Base-by-base conservation (phyloP, 768 basidiomycete genomes). In the Boletus eberwhitei region DNA sequence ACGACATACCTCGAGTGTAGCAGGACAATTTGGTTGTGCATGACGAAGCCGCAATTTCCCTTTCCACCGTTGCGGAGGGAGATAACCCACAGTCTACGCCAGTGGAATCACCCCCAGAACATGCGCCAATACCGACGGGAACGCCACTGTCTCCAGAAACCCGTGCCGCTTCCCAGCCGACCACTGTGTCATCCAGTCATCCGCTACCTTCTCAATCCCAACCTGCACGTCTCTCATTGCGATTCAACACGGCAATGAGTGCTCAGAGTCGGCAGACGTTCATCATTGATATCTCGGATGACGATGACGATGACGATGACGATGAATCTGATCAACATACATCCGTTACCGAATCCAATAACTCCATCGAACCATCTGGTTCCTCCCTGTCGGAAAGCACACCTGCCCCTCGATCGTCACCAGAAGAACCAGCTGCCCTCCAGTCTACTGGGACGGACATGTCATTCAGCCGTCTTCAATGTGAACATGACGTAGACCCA, bases 401-500 rank as follows among this genome's bases (percentile, higher is more conserved):
- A 12, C 48, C 36, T 22, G 16, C 31, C 35, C 35, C 26, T 9
- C 62, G 22, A 14, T 39, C 50, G n/a, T 35, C 52, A 26, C 36
- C 39, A 3, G 56, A 50, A 37, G 54, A 43, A 17, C 26, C 42
- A 31, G 16, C 48, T 6, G 3, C 38, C 13, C 39, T 24, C 16
- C 58, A 59, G 50, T 32, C 58, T 47, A 17, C 26, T 19, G 51
- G 29, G 24, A 13, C 44, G 12, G 61, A 63, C 14, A 13, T 41
- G 9, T 39, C 54, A 11, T 38, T 3, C 38, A 11, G 36, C 37
- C 66, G 52, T 44, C 59, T 55, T 37, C 69, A 59, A 42, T 60
- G 64, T 48, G 69, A 74, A 47, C 72, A 73, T 46, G 67, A 74
- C 16, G 39, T 60, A 17, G 74, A 77, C 29, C 80, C 82, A 31